phyloP scores from a whole-genome alignment of 768 basidiomycete genomes.

The Tricholoma furcatifolium region DNA sequence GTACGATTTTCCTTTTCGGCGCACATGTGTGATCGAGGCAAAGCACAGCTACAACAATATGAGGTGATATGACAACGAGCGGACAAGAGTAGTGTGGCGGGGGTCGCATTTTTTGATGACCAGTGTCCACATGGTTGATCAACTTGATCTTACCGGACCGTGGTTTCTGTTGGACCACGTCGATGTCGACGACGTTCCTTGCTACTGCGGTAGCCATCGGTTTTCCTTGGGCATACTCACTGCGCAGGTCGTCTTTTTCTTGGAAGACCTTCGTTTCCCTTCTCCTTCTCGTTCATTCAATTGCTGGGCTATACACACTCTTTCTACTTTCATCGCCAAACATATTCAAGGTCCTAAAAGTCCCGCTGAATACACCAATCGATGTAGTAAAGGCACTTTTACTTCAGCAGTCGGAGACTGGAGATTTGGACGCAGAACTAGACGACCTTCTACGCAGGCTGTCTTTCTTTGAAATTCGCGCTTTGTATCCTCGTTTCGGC shows the following conservation, averaged over 20 bases:
- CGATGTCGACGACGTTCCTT: constrained; percentile 8
- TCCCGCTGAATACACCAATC: constrained; percentile 54
- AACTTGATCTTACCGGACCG: background rate
- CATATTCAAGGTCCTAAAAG: constrained; percentile 52
- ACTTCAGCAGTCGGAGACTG: constrained; percentile 36
- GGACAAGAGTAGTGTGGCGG: background rate
- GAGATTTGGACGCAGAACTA: constrained; percentile 43
- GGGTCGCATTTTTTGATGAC: background rate
- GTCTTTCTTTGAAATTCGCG: constrained; percentile 54
- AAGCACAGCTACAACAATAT: too few relatives aligned
- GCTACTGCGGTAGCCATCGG: constrained; percentile 16
- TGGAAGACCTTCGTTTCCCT: constrained; percentile 30
- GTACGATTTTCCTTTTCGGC: too few relatives aligned
- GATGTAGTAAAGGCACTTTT: constrained; percentile 51
- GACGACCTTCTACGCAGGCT: constrained; percentile 55
- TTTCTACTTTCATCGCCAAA: constrained; percentile 55
- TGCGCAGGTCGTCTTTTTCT: constrained; percentile 13
- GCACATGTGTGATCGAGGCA: too few relatives aligned
- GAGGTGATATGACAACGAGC: too few relatives aligned
- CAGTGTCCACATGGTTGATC: background rate
- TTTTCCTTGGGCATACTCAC: constrained; percentile 18
- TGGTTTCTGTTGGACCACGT: constrained; percentile 6
- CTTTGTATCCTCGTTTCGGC: constrained; percentile 65
- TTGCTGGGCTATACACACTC: constrained; percentile 46
- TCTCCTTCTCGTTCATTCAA: constrained; percentile 48